A percentile compares a stretch with the other conserved stretches of the same genome.
Conservation (phyloP, 2,329 filamentous ascomycete genomes). For the Pseudonectria foliicola region DNA sequence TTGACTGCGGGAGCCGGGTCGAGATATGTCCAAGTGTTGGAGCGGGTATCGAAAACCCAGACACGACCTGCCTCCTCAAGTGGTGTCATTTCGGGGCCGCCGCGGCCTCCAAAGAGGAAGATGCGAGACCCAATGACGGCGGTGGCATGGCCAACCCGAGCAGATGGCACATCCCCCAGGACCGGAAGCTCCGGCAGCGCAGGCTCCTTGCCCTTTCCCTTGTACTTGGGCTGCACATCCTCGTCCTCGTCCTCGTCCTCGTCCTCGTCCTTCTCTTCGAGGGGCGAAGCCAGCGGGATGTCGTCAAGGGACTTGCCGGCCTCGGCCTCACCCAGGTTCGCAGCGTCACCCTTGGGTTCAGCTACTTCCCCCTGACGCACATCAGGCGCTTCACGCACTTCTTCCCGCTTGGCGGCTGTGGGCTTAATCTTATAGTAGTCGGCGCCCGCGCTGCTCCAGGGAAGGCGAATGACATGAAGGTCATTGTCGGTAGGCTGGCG, state of each 20-base stretch:
- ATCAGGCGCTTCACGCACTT: slow-evolving; percentile 7
- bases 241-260: slow-evolving; percentile 11
- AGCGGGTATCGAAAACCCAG: slow-evolving; percentile 66
- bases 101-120: slow-evolving; percentile 76
- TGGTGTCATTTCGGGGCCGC: slow-evolving; percentile 59
- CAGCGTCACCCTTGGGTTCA: slow-evolving; percentile 20
- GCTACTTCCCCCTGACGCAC: slow-evolving; percentile 7
- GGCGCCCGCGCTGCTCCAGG: slow-evolving; percentile 48
- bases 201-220: slow-evolving; percentile 35
- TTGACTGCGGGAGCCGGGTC: slow-evolving; percentile 45
- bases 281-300: slow-evolving; percentile 30
- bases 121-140: slow-evolving; percentile 62
- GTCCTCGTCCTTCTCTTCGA: slow-evolving; percentile 7
- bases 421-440: slow-evolving; percentile 54
- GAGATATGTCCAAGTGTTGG: slow-evolving; percentile 57
- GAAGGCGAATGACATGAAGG: slow-evolving; percentile 59
- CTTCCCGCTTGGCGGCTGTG: slow-evolving; percentile 31
- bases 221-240: slow-evolving; percentile 16
- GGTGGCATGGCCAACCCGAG: slow-evolving; percentile 68
- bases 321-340: slow-evolving; percentile 10
- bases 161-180: slow-evolving; percentile 47
- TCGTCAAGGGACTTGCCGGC: slow-evolving; percentile 34
- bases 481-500: slow-evolving; percentile 65
- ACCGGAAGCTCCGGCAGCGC: slow-evolving; percentile 19
- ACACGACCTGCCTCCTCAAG: slow-evolving; percentile 68